Evolutionary conservation across 2,329 filamentous ascomycete genomes (phyloP).

Genomic region (Trichoderma koningiopsis): DNA sequence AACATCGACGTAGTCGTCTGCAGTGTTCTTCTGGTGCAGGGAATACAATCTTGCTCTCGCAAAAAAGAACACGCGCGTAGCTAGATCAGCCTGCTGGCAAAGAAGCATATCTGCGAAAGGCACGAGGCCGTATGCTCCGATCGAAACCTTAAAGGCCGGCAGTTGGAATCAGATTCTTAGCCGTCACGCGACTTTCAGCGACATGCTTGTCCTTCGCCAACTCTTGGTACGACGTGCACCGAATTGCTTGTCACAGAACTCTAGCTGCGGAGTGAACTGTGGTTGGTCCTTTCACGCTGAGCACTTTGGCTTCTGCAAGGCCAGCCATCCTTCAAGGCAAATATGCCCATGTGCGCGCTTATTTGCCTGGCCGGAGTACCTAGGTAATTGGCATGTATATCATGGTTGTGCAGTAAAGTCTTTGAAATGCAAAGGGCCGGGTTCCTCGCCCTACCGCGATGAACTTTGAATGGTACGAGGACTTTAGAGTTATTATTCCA

Average conservation of each 20-base stretch:
- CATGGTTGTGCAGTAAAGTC: not conserved
- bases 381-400: not conserved
- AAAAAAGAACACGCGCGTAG: not conserved
- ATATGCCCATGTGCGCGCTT: slow-evolving; percentile 20
- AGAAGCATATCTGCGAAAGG: not conserved
- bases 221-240: not conserved
- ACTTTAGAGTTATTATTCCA: slow-evolving; percentile 19
- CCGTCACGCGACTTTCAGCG: not conserved
- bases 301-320: not conserved
- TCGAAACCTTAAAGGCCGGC: slow-evolving; percentile 1
- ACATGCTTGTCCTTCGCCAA: not conserved
- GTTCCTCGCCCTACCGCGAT: slow-evolving; percentile 2
- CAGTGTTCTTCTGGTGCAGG: not conserved
- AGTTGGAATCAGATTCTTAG: slow-evolving; percentile 6
- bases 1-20: not conserved
- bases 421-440: slow-evolving; percentile 4
- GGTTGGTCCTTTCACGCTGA: not conserved
- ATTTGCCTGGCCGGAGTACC: slow-evolving; percentile 1
- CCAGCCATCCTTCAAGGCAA: not conserved
- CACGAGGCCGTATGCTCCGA: not conserved
- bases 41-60: not conserved
- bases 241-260: not conserved
- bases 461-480: slow-evolving; percentile 20
- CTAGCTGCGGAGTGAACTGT: not conserved
- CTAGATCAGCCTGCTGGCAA: not conserved